Base-by-base conservation (phyloP, 106 monocot genomes). In the Xerophyta viscosa region DNA sequence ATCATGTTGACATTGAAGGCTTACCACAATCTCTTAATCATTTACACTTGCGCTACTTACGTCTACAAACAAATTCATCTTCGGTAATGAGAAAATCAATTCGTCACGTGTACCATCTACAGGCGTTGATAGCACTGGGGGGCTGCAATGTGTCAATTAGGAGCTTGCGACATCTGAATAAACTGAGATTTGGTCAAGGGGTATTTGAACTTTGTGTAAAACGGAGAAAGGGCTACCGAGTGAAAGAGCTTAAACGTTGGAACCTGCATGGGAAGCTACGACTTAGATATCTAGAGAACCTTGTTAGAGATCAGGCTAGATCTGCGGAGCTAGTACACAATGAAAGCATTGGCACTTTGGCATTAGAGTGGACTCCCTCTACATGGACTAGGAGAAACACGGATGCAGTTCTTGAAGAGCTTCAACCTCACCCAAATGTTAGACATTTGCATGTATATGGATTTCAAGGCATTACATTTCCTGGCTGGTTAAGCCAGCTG, bases 341-440 rank as follows among this genome's bases (percentile, higher is more conserved):
- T 1, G 20, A 47, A 22, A 1, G 22, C 19, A 23, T 24, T 29
- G 19, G n/a, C n/a, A 14, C 18, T 6, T 43, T 37, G 46, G 37
- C 15, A 24, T 41, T 57, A 37, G 41, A 20, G 10, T 57, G 57
- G 57, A 24, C 7, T 41, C 20, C 20, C 22, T 3, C 7, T 15
- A 15, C 6, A 41, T 49, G 33, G 28, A 24, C 24, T 23, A 50
- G 62, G 6, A 33, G 56, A 14, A 57, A 6, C 8, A 56, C 37
- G 1, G 37, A 48, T 8, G 27, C 8, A 13, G 49, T 59, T 20
- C 19, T 52, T 7, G 52, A 69, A 21, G 31, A 12, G 30, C 60
- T 69, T 22, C 43, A 37, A 20, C 60, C 68, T 44, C 68, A 54
- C 45, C 39, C 29, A 21, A 54, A 69, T 53, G 37, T 69, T 3